A percentile compares a stretch with the other conserved stretches of the same genome.
These are phyloP conservation scores for Dactylellina haptotyla DNA, from an alignment of 2,329 filamentous ascomycete genomes.

Conservation along the genomic window DNA sequence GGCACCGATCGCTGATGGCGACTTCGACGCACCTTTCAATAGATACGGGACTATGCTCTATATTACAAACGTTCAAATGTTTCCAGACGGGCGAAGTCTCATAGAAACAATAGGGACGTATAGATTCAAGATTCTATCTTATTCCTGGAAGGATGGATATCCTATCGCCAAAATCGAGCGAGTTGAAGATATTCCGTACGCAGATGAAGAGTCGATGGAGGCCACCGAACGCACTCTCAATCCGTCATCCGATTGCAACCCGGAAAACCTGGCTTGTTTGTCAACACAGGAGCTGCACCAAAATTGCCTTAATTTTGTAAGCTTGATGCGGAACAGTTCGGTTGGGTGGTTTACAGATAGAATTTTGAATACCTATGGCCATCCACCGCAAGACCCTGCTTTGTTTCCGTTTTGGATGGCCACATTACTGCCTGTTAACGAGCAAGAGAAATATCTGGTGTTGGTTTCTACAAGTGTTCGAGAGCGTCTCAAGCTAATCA, in stretches of 20 bases:
- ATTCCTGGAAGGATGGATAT: conserved; percentile 78
- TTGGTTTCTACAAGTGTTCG: conserved; percentile 79
- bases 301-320: conserved; percentile 74
- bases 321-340: conserved; percentile 73
- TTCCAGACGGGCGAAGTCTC: conserved; percentile 82
- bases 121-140: conserved; percentile 76
- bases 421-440: conserved; percentile 78
- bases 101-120: conserved; percentile 80
- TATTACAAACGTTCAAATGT: conserved; percentile 77
- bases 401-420: conserved; percentile 92
- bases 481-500: conserved; percentile 83
- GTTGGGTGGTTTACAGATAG: conserved; percentile 79
- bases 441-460: conserved; percentile 81
- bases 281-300: conserved; percentile 77
- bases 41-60: conserved; percentile 81
- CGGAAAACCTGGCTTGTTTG: conserved; percentile 62
- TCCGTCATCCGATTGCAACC: neutral
- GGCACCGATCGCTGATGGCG: conserved; percentile 67
- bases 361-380: conserved; percentile 78
- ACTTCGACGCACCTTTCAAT: conserved; percentile 68
- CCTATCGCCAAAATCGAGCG: conserved; percentile 78
- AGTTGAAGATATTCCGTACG: conserved; percentile 81
- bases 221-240: conserved; percentile 69
- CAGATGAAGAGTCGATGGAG: conserved; percentile 81
- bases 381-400: conserved; percentile 78